phyloP scores from a whole-genome alignment of 441 rosid species.

The Lepidium campestre region DNA sequence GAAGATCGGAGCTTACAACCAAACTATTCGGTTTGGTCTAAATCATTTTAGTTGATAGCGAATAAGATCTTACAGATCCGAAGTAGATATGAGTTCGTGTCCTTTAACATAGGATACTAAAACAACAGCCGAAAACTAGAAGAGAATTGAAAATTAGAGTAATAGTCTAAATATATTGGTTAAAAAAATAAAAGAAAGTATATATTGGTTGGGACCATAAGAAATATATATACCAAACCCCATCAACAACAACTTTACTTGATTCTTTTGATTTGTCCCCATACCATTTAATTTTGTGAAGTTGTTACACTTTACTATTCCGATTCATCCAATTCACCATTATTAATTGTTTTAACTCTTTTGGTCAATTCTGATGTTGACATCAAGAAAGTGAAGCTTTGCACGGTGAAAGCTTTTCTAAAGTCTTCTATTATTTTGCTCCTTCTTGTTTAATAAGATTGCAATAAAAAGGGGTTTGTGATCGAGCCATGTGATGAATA shows the following conservation, averaged over 20 bases:
- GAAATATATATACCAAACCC: slow-evolving; percentile 19
- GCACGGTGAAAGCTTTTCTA: slow-evolving; percentile 22
- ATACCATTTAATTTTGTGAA: slow-evolving; percentile 25
- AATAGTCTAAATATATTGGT: neutral
- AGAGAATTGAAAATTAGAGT: neutral
- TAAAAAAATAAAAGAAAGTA: neutral
- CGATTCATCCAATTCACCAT: slow-evolving; percentile 5
- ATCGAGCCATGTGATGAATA: slow-evolving; percentile 24
- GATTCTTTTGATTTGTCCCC: slow-evolving; percentile 15
- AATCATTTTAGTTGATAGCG: too few relatives aligned
- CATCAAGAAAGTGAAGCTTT: slow-evolving; percentile 24
- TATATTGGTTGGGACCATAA: slow-evolving; percentile 11
- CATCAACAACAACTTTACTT: slow-evolving; percentile 27
- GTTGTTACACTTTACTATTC: slow-evolving; percentile 20
- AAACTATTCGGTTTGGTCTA: too few relatives aligned
- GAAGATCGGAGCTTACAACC: too few relatives aligned
- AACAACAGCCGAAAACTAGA: neutral
- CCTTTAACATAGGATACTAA: slow-evolving; percentile 14
- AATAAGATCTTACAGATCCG: too few relatives aligned
- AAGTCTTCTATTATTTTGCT: slow-evolving; percentile 15
- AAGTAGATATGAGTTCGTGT: neutral
- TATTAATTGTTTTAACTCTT: slow-evolving; percentile 13
- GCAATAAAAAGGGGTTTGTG: slow-evolving; percentile 4
- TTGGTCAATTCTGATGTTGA: slow-evolving; percentile 26
- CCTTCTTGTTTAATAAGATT: slow-evolving; percentile 10